A percentile compares a stretch with the other conserved stretches of the same genome.
These are phyloP conservation scores for Aspergillus asperescens DNA, from an alignment of 495 filamentous ascomycete species.

Conservation along the genomic window DNA sequence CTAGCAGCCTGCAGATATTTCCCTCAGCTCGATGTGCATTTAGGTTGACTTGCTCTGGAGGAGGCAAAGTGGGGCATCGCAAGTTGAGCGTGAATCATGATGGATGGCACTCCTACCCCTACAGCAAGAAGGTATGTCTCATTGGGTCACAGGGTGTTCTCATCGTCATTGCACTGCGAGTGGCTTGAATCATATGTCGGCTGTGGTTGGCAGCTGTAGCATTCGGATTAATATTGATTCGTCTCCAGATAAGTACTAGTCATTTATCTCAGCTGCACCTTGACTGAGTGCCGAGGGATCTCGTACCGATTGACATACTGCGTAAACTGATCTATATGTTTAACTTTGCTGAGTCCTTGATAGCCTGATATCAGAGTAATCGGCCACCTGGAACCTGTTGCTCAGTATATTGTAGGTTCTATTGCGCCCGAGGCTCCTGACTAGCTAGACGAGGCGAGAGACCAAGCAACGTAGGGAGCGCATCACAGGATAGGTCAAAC, in stretches of 20 bases:
- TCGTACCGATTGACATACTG: too few species aligned
- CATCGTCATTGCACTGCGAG: slow-evolving; percentile 12
- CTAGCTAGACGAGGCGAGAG: not conserved
- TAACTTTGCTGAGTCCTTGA: not conserved
- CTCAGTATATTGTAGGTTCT: too few species aligned
- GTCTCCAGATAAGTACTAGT: not conserved
- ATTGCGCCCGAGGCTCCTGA: not conserved
- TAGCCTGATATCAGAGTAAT: not conserved
- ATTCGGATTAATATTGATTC: not conserved
- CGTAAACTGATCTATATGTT: too few species aligned
- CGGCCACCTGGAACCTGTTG: too few species aligned
- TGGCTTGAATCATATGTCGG: slow-evolving; percentile 4
- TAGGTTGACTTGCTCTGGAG: too few species aligned
- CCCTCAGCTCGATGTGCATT: too few species aligned
- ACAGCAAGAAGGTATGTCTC: not conserved
- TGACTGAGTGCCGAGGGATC: not conserved
- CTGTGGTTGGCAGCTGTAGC: not conserved
- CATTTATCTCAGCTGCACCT: not conserved
- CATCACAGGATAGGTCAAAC: not conserved
- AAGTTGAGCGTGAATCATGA: slow-evolving; percentile 7
- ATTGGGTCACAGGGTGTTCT: slow-evolving; percentile 7
- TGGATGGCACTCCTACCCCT: slow-evolving; percentile 17
- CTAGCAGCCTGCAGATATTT: too few species aligned
- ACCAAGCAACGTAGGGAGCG: not conserved
- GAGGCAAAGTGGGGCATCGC: slow-evolving; percentile 13